A percentile compares a stretch with the other conserved stretches of the same genome.
These are phyloP conservation scores for Aspergillus melleus DNA, from an alignment of 2,329 filamentous ascomycete genomes.

Conservation along the genomic window DNA sequence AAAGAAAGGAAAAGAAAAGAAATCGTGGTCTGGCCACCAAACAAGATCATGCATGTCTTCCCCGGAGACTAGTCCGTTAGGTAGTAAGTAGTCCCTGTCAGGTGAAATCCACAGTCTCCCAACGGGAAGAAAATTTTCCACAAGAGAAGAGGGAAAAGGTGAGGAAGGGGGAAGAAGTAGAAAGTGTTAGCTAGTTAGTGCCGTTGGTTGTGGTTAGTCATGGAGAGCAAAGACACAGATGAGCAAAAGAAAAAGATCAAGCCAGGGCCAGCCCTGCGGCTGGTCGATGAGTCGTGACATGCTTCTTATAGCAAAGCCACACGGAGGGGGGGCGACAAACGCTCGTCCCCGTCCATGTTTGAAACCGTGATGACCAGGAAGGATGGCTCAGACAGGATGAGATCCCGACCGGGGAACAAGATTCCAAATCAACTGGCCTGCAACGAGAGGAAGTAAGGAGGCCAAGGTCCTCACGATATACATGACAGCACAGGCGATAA, in stretches of 20 bases:
- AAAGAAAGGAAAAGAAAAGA: not conserved
- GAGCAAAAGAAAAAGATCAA: not conserved
- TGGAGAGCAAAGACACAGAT: not conserved
- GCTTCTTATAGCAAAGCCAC: not conserved
- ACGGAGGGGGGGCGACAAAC: not conserved
- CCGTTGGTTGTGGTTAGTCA: not conserved
- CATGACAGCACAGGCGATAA: not conserved
- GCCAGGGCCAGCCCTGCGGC: not conserved
- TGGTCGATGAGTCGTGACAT: not conserved
- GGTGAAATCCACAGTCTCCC: not conserved
- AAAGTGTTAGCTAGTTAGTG: not conserved
- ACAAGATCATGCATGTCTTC: not conserved
- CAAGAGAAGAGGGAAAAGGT: not conserved
- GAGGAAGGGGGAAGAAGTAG: not conserved
- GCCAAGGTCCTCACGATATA: not conserved
- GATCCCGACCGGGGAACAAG: too few relatives aligned
- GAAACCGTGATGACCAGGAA: too few relatives aligned
- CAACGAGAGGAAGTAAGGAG: not conserved
- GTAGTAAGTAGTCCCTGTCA: not conserved
- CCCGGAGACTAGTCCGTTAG: not conserved
- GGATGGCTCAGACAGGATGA: too few relatives aligned
- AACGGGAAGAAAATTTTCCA: not conserved
- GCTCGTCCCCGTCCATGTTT: not conserved
- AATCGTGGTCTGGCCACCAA: not conserved
- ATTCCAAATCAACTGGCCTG: too few relatives aligned